phyloP scores from a whole-genome alignment of 2,329 filamentous ascomycete species.

The Penicillium sp. region DNA sequence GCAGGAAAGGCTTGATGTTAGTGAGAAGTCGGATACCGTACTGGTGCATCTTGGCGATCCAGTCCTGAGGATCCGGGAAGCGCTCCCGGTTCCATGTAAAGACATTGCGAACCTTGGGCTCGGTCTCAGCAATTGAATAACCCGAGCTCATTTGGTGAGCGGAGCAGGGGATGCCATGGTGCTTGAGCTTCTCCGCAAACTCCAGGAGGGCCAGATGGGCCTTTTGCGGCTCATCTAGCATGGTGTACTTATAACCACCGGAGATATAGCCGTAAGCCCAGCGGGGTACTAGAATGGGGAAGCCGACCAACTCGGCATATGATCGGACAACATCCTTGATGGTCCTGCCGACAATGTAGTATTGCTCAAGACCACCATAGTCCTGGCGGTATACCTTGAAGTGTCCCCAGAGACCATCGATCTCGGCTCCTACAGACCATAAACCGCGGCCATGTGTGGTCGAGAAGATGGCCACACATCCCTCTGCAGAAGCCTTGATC shows the following conservation, averaged over 20 bases:
- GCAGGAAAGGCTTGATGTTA: conserved; percentile 71
- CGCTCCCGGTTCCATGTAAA: conserved; percentile 69
- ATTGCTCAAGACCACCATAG: conserved; percentile 69
- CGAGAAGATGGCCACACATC: conserved; percentile 66
- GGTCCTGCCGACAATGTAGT: conserved; percentile 64
- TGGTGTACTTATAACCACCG: conserved; percentile 63
- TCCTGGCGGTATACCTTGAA: conserved; percentile 74
- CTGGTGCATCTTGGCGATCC: conserved; percentile 59
- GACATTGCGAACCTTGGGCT: conserved; percentile 68
- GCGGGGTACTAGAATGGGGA: conserved; percentile 64
- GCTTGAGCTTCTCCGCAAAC: conserved; percentile 59
- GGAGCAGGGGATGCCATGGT: conserved; percentile 67
- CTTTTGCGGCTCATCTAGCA: conserved; percentile 52
- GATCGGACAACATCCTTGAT: conserved; percentile 63
- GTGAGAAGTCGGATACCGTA: conserved; percentile 66
- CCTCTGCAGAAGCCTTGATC: conserved; percentile 63
- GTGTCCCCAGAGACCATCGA: conserved; percentile 72
- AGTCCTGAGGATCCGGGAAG: conserved; percentile 66
- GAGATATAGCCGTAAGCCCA: conserved; percentile 73
- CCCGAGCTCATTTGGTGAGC: conserved; percentile 71
- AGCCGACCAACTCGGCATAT: conserved; percentile 67
- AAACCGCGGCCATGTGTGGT: conserved; percentile 62
- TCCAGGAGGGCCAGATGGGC: conserved; percentile 57
- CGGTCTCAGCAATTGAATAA: conserved; percentile 64
- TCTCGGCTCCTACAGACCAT: conserved; percentile 67